These are phyloP conservation scores for Tothia fuscella DNA, from an alignment of 2,329 filamentous ascomycete species.

Conservation along the genomic window DNA sequence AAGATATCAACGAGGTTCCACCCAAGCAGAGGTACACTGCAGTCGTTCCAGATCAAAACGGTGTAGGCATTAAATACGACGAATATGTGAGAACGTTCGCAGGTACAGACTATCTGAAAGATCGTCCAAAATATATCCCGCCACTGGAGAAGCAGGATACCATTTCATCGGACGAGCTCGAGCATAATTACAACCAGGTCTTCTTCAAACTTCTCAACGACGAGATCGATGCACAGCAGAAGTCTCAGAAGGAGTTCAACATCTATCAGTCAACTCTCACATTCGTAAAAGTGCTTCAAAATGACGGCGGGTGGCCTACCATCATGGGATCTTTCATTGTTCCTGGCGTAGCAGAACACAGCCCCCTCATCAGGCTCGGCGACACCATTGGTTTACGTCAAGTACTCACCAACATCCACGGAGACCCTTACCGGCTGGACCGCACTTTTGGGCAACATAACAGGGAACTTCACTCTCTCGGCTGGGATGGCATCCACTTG, in stretches of 20 bases:
- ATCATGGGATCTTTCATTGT: constrained; percentile 8
- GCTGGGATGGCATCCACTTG: constrained; percentile 4
- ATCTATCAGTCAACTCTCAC: background rate
- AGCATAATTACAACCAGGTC: background rate
- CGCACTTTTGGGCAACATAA: constrained; percentile 4
- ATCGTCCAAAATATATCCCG: background rate
- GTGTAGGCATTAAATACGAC: background rate
- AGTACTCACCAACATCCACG: too few species aligned
- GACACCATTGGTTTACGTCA: constrained; percentile 22
- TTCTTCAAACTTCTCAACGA: background rate
- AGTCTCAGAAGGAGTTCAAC: background rate
- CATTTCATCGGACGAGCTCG: too few species aligned
- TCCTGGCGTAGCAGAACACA: constrained; percentile 23
- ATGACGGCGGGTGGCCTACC: background rate
- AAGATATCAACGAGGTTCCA: constrained; percentile 15
- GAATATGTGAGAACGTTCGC: background rate
- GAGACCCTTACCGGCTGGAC: constrained; percentile 19
- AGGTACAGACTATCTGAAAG: background rate
- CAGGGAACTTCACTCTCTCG: constrained; percentile 2
- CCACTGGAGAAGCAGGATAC: background rate
- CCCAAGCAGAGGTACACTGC: constrained; percentile 10
- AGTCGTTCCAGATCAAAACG: constrained; percentile 1
- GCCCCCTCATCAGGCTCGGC: constrained; percentile 21
- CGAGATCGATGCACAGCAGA: background rate
- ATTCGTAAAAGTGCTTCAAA: background rate